Evolutionary conservation across 2,329 filamentous ascomycete species (phyloP), one percentile per base, ranked within the genome.

Genomic region (Colletotrichum aenigma): DNA sequence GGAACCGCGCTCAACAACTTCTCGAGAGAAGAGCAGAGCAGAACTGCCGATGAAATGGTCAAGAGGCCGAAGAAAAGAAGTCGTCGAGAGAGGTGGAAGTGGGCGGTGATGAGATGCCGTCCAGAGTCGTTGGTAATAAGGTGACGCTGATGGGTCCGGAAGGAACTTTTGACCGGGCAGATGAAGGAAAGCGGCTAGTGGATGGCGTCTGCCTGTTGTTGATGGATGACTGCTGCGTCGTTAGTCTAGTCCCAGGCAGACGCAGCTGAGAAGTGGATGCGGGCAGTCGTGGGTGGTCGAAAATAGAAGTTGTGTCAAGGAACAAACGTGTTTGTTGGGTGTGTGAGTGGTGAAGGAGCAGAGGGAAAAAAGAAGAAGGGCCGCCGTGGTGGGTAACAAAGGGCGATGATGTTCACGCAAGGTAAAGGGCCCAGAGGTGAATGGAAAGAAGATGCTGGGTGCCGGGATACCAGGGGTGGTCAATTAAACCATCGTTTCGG

Each of bases 401-500:
- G 43, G 26, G 26, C 28, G 26, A 15, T 12, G 36, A 30, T 30
- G 70, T 48, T 21, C 43, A 34, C 38, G 64, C 28, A 18, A 18
- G 36, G 34, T 16, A 16, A 24, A 43, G 18, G 9, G 43, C 43
- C 43, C 43, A 48, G 10, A 48, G 62, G 32, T 34, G 9, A 30
- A 62, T 52, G n/a, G 10, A 18, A 32, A 62, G 32, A 34, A 30
- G n/a, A 36, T 15, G 26, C 10, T 18, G 43, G 32, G 18, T 16
- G 15, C 43, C 32, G 48, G 60, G 58, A 58, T 34, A 38, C 34
- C 16, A 26, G 52, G 60, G 60, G 48, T 43, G 43, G 43, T 48
- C 43, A 56, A 61, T 71, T 36, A 74, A 60, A 43, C 67, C 28
- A 61, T 64, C 58, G 71, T 65, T 74, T 70, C 43, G 43, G 71